Evolutionary conservation across 257 asterid species (phyloP).

Genomic region (Solanum medicagineum): DNA sequence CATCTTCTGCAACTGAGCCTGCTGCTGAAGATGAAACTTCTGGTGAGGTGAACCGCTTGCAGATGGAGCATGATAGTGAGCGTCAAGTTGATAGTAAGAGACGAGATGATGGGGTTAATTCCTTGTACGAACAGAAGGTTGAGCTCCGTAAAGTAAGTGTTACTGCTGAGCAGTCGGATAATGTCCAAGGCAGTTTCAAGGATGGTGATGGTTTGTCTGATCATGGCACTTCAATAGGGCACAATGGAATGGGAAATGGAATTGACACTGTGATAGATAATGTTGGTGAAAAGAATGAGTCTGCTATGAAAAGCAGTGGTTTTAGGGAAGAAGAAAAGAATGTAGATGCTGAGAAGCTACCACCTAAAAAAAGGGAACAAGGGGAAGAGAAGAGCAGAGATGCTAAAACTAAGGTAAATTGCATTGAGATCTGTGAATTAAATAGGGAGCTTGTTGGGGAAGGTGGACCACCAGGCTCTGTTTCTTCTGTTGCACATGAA

Average conservation of each 20-base stretch:
- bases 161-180: constrained; percentile 30
- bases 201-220: constrained; percentile 25
- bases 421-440: constrained; percentile 7
- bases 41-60: constrained; percentile 18
- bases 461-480: constrained; percentile 23
- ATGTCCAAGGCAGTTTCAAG: constrained; percentile 15
- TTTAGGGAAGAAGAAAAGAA: constrained; percentile 29
- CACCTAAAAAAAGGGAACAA: constrained; percentile 25
- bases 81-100: constrained; percentile 10
- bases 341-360: constrained; percentile 27
- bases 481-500: constrained; percentile 15
- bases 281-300: constrained; percentile 13
- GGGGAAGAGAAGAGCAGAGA: constrained; percentile 23
- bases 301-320: constrained; percentile 14
- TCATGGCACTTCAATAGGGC: constrained; percentile 18
- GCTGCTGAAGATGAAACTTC: constrained; percentile 31
- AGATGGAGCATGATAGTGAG: constrained; percentile 20
- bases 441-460: constrained; percentile 21
- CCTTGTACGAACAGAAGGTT: constrained; percentile 17
- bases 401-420: constrained; percentile 30
- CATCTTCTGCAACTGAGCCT: constrained; percentile 19
- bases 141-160: constrained; percentile 16
- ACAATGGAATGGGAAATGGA: constrained; percentile 17
- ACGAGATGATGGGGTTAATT: constrained; percentile 11
- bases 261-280: constrained; percentile 19